Conservation (phyloP, 2,329 filamentous ascomycete species). For the Phialophora expanda region DNA sequence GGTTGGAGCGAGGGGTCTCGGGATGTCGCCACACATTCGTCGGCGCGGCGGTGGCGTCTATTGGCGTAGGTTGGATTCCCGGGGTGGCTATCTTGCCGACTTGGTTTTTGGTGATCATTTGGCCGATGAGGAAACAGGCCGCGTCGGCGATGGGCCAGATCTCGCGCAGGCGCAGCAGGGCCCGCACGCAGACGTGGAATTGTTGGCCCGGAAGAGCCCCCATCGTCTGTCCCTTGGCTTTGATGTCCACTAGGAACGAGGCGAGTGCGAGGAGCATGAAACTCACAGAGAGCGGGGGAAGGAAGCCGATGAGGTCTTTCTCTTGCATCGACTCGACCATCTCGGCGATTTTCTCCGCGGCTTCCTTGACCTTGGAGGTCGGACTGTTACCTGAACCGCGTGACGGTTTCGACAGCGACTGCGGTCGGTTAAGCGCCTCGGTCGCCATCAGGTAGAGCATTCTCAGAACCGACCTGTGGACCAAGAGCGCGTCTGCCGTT, state of each 20-base stretch:
- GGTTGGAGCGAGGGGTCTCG: neutral
- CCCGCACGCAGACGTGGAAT: slow-evolving; percentile 32
- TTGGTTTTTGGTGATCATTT: slow-evolving; percentile 34
- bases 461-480: slow-evolving; percentile 26
- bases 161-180: slow-evolving; percentile 28
- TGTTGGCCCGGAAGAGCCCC: slow-evolving; percentile 27
- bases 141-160: slow-evolving; percentile 36
- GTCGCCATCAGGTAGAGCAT: slow-evolving; percentile 33
- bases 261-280: slow-evolving; percentile 35
- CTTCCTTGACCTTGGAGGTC: slow-evolving; percentile 30
- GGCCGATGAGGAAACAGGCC: slow-evolving; percentile 32
- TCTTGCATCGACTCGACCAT: slow-evolving; percentile 27
- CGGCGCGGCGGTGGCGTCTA: slow-evolving; percentile 9
- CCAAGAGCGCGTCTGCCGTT: slow-evolving; percentile 22
- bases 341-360: slow-evolving; percentile 29
- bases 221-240: slow-evolving; percentile 19
- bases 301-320: slow-evolving; percentile 29
- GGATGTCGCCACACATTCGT: slow-evolving; percentile 14
- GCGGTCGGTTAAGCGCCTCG: slow-evolving; percentile 31
- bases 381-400: slow-evolving; percentile 16
- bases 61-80: slow-evolving; percentile 17
- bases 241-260: slow-evolving; percentile 34
- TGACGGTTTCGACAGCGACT: slow-evolving; percentile 21
- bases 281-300: slow-evolving; percentile 30
- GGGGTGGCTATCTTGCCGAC: slow-evolving; percentile 24